Percentiles rank a stretch among this genome's conserved stretches.
Conservation (phyloP, 2,329 filamentous ascomycete species). For the Penicillium sp. region DNA sequence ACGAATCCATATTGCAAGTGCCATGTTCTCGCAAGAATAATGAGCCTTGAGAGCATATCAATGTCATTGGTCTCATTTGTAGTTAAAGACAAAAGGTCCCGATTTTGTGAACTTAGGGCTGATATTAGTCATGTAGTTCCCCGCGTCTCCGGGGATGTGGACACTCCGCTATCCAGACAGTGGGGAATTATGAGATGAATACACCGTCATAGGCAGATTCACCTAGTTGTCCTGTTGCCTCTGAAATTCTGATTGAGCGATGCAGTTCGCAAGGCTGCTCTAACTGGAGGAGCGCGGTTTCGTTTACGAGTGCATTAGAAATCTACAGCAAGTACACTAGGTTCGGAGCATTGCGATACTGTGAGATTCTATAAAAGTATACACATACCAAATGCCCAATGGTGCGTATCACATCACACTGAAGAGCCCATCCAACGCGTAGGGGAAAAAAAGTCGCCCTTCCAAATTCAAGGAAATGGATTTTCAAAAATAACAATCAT, state of each 20-base stretch:
- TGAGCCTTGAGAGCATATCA: background rate
- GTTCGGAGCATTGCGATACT: background rate
- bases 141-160: constrained; percentile 14
- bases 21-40: background rate
- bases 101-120: background rate
- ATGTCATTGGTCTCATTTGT: background rate
- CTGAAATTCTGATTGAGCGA: background rate
- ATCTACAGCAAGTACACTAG: constrained; percentile 8
- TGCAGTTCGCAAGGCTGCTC: background rate
- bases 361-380: constrained; percentile 2
- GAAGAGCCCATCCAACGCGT: background rate
- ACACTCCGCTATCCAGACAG: background rate
- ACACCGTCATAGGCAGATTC: background rate
- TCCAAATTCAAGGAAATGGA: background rate
- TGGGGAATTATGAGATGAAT: background rate
- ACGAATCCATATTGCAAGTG: background rate
- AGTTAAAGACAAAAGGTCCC: too few species aligned
- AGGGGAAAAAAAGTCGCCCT: background rate
- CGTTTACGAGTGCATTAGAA: background rate
- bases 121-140: background rate
- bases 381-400: background rate
- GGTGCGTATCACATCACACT: background rate
- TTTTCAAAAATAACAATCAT: background rate
- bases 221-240: background rate
- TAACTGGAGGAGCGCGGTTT: background rate